Evolutionary conservation across 2,329 filamentous ascomycete species (phyloP), one percentile per base, ranked within the genome.

Genomic region (Raffaelea arxii): DNA sequence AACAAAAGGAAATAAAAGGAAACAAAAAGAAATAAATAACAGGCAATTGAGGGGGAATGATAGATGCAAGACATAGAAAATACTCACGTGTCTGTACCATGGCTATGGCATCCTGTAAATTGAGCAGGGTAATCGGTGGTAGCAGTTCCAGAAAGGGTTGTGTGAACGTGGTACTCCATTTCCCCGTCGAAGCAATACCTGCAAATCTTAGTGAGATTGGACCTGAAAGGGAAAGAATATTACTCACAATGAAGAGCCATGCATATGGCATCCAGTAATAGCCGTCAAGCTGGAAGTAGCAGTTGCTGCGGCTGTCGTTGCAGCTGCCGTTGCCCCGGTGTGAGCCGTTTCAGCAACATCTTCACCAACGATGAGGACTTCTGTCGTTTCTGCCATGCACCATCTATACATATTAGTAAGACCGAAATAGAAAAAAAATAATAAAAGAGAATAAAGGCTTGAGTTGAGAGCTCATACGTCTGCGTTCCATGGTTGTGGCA

Each of bases 91-190:
- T 79, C 69, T 4, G 60, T 56, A 16, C 67, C 79, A 60, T 86
- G 81, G 1, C 63, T 55, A 58, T 87, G 82, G 57, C 84, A 86
- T 46, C 64, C 77, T 0, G 80, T 84, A 55, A 79, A 85, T 44
- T 74, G 64, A 0, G 79, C 66, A 1, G 82, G 78, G 18, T 78
- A 61, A 42, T 73, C 71, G 40, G 70, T 69, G 2, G 74, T 78
- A 18, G 69, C 70, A 4, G 75, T 83, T 6, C 32, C 32, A 16
- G 32, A 7, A 3, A 68, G 65, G 6, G 72, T 70, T 3, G 68
- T 63, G 43, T 97, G 63, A 21, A 72, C 63, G 30, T 62, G 53
- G 46, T 68, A 73, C 55, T 72, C 69, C 0, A 62, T 62, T 10
- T 61, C 57, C 40, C 63, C 66, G 35, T 62, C 66, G 53, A 72